Conservation (phyloP, 2,329 filamentous ascomycete species). For the Acrocalymma vagum region DNA sequence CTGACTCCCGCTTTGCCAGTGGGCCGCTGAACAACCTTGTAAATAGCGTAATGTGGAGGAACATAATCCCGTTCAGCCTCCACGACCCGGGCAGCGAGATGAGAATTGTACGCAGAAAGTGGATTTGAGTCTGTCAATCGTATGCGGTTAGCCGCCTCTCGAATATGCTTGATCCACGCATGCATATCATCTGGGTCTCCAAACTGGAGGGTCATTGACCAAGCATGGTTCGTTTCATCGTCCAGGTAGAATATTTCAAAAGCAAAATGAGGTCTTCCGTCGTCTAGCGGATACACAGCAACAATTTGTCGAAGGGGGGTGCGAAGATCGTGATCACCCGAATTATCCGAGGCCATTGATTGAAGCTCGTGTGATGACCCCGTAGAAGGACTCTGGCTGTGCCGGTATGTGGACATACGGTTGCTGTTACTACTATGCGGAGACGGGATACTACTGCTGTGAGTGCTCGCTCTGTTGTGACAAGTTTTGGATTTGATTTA, state of each 20-base stretch:
- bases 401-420: conserved; percentile 57
- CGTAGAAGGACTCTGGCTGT: conserved; percentile 66
- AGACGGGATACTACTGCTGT: conserved; percentile 35
- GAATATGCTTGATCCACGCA: conserved; percentile 70
- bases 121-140: conserved; percentile 60
- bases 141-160: conserved; percentile 65
- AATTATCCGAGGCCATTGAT: conserved; percentile 57
- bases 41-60: conserved; percentile 71
- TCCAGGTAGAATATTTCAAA: conserved; percentile 75
- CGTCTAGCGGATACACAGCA: conserved; percentile 72
- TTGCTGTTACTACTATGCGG: conserved; percentile 35
- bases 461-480: too few relatives aligned
- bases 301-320: conserved; percentile 73
- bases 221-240: conserved; percentile 68
- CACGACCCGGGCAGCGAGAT: conserved; percentile 68
- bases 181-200: conserved; percentile 71
- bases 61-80: conserved; percentile 75
- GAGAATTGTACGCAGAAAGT: conserved; percentile 67
- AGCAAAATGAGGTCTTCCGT: conserved; percentile 71
- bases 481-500: conserved; percentile 1
- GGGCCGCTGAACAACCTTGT: conserved; percentile 72
- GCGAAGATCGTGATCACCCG: conserved; percentile 63
- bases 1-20: conserved; percentile 62
- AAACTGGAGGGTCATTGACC: conserved; percentile 71
- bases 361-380: conserved; percentile 70